Evolutionary conservation across 2,329 filamentous ascomycete species (phyloP), one percentile per base, ranked within the genome.

Genomic region (Pyricularia pennisetigena): DNA sequence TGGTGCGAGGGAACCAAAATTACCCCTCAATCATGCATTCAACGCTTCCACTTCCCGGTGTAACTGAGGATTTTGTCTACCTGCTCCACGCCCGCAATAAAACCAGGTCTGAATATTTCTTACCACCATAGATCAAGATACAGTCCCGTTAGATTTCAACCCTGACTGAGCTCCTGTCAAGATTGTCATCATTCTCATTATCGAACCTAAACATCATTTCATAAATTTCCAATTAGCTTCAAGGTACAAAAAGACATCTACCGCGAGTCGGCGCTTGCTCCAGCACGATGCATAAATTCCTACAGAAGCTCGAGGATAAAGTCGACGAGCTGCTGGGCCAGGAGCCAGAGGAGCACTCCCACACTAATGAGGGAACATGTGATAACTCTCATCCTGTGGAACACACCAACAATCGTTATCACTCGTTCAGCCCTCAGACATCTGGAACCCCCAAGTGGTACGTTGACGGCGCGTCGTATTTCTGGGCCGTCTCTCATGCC

Each of bases 381-480:
- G 77, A 79, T 67, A 74, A 79, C 41, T 73, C 79, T 32, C 81
- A 84, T 65, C 73, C 77, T 2, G 76, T 80, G 29, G 76, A 79
- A 67, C 79, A 82, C 71, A 78, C 77, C 29, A 76, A 78, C 29
- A 83, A 89, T 72, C 83, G 87, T 65, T 89, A 82, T 74, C 80
- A 84, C 69, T 89, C 86, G 69, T 97, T 97, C 79, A 90, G 91
- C 1, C 88, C 91, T 0, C 85, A 89, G 74, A 85, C 90, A 24
- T 85, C 86, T 35, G 90, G 90, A 68, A 89, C 93, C 74, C 88
- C 86, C 70, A 96, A 97, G 82, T 97, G 93, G 92, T 94, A 90
- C 78, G 91, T 95, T 23, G 92, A 95, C 75, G 92, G 90, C 7
- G 92, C 90, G 75, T 87, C 88, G 9, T 95, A 96, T 76, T 93